Evolutionary conservation across 2,329 filamentous ascomycete genomes (phyloP), one percentile per base, ranked within the genome.

Genomic region (Neofusicoccum sp.): DNA sequence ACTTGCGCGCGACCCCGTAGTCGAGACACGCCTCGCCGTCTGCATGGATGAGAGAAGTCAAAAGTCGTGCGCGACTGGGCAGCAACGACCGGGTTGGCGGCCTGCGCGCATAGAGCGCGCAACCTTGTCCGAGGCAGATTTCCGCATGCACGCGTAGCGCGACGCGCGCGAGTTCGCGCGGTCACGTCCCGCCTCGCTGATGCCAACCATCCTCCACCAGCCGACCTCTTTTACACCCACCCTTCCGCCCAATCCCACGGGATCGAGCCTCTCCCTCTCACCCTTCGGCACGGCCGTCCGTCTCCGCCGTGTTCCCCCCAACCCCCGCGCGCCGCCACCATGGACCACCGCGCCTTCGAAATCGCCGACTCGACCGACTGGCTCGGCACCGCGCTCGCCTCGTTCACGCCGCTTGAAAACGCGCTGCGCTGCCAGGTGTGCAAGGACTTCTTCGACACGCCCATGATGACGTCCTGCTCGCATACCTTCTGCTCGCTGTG

Each of bases 401-500:
- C 79, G 12, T 83, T 96, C 59, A 81, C 86, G 49, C 79, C 84
- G 12, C 85, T 99, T 64, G 95, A 99, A 70, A 87, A 89, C 63
- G 87, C 92, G 3, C 82, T 99, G 20, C 90, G 95, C 68, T 99
- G 95, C 76, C 91, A 98, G 75, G 90, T 99, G 63, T 99, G 95
- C 84, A 98, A 98, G 73, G 96, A 99, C 75, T 96, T 98, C 76
- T 98, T 90, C 79, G 86, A 86, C 63, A 96, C 92, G 54, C 95
- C 95, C 0, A 95, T 99, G 85, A 88, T 97, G 64, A 99, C 95
- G 0, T 90, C 90, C 1, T 99, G 95, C 78, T 89, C 86, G 58
- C 95, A 99, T 73, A 98, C 95, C 0, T 99, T 99, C 71, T 99
- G 95, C 80, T 97, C 93, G 6, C 79, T 96, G 58, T 99, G 95